Conservation (phyloP, 805 yeast species). For the Kuraishia molischiana region DNA sequence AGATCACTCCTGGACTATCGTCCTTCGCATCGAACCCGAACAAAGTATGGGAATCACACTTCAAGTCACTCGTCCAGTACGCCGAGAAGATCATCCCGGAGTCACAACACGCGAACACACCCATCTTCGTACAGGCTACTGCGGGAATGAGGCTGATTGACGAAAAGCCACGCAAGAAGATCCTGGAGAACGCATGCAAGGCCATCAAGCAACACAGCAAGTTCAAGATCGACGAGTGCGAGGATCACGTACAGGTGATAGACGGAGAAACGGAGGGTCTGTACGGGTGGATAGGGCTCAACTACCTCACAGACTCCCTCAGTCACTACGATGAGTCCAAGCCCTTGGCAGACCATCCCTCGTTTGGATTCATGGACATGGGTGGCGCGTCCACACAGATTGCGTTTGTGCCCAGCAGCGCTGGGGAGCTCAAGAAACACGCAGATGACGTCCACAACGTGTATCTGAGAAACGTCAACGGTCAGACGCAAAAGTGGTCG, state of each 20-base stretch:
- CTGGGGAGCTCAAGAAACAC: slow-evolving; percentile 52
- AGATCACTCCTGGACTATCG: slow-evolving; percentile 81
- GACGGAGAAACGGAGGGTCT: slow-evolving; percentile 94
- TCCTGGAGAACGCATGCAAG: slow-evolving; percentile 54
- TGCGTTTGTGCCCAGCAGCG: slow-evolving; percentile 75
- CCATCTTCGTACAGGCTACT: slow-evolving; percentile 86
- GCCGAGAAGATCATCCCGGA: slow-evolving; percentile 67
- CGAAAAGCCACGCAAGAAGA: slow-evolving; percentile 33
- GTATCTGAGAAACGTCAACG: slow-evolving; percentile 57
- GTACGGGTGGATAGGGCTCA: slow-evolving; percentile 92
- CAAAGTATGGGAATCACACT: slow-evolving; percentile 63
- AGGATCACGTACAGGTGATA: slow-evolving; percentile 68
- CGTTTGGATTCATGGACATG: slow-evolving; percentile 97
- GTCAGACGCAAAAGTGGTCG: slow-evolving; percentile 65
- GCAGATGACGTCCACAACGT: slow-evolving; percentile 65
- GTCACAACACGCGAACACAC: slow-evolving; percentile 54
- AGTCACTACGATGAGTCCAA: slow-evolving; percentile 27
- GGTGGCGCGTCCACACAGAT: slow-evolving; percentile 98
- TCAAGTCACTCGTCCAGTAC: slow-evolving; percentile 50
- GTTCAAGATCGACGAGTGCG: slow-evolving; percentile 53
- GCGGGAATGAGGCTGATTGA: slow-evolving; percentile 91
- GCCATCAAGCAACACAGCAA: slow-evolving; percentile 41
- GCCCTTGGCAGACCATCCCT: slow-evolving; percentile 19
- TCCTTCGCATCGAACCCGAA: slow-evolving; percentile 43
- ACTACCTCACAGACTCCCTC: slow-evolving; percentile 60